Percentiles rank a stretch among this genome's conserved stretches.
Conservation (phyloP, 352 stramenopile genomes). For the Blastocystis hominis region DNA sequence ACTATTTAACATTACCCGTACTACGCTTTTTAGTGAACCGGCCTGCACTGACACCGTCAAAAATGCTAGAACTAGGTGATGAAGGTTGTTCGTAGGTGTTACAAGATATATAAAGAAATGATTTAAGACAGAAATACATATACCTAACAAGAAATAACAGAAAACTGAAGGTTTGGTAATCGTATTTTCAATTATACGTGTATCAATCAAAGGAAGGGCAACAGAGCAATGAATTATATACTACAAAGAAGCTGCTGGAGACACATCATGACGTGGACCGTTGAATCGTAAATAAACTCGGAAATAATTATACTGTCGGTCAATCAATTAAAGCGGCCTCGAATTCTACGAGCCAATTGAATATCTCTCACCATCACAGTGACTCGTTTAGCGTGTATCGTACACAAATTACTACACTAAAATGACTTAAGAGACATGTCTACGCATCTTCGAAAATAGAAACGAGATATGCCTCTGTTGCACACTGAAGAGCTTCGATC, state of each 20-base stretch:
- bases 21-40: background rate
- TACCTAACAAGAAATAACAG: background rate
- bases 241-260: background rate
- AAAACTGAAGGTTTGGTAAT: background rate
- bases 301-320: background rate
- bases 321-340: slow-evolving; percentile 61
- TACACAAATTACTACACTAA: slow-evolving; percentile 44
- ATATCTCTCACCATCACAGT: slow-evolving; percentile 73
- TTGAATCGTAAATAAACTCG: background rate
- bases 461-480: slow-evolving; percentile 79
- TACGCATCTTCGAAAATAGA: slow-evolving; percentile 82
- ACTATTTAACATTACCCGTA: no score
- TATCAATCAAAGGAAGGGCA: no score
- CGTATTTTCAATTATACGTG: no score
- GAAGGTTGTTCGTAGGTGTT: background rate
- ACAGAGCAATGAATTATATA: background rate
- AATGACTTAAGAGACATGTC: background rate
- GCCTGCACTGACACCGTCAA: no score
- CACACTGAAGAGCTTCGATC: slow-evolving; percentile 79
- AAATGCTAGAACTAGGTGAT: background rate
- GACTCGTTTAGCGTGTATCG: slow-evolving; percentile 73
- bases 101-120: background rate
- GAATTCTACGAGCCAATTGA: slow-evolving; percentile 69
- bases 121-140: background rate
- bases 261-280: background rate